Evolutionary conservation across 371 early-diverging fungal genomes (phyloP).

Genomic region (Entomophthora muscae): DNA sequence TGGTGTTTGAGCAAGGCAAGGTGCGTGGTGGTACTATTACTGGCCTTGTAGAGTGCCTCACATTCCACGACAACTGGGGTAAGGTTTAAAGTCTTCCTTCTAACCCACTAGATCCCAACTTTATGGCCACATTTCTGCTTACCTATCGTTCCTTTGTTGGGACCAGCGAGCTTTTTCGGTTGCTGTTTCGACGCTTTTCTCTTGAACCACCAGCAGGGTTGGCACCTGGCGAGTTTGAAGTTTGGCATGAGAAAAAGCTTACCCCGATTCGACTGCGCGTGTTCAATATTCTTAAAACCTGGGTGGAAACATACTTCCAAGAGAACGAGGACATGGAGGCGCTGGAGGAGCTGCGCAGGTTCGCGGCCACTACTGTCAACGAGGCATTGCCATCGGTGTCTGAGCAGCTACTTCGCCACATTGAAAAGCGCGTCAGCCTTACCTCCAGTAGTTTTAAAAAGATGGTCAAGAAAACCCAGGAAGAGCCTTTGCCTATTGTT

Average conservation of each 20-base stretch:
- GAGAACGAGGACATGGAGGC: slow-evolving; percentile 57
- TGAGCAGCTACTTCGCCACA: slow-evolving; percentile 44
- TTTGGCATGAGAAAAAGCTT: slow-evolving; percentile 73
- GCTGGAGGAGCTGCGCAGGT: slow-evolving; percentile 22
- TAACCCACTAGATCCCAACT: slow-evolving; percentile 40
- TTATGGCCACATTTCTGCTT: slow-evolving; percentile 65
- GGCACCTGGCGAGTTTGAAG: slow-evolving; percentile 37
- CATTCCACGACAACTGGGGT: slow-evolving; percentile 48
- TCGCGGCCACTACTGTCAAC: slow-evolving; percentile 1
- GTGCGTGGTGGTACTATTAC: slow-evolving; percentile 75
- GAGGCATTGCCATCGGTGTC: slow-evolving; percentile 48
- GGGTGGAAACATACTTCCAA: slow-evolving; percentile 74
- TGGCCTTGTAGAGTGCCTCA: slow-evolving; percentile 73
- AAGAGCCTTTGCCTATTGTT: slow-evolving; percentile 39
- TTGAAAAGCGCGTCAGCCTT: slow-evolving; percentile 28
- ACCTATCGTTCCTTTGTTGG: slow-evolving; percentile 75
- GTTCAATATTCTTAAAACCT: slow-evolving; percentile 70
- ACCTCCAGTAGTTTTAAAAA: slow-evolving; percentile 23
- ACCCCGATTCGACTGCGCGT: slow-evolving; percentile 74
- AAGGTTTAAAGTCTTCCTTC: slow-evolving; percentile 4
- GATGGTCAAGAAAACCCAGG: slow-evolving; percentile 35
- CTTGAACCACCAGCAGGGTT: slow-evolving; percentile 51
- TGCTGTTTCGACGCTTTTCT: slow-evolving; percentile 50
- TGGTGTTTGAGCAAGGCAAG: slow-evolving; percentile 59
- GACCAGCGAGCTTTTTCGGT: slow-evolving; percentile 48